Percentiles rank a stretch among this genome's conserved stretches.
phyloP scores from a whole-genome alignment of 495 filamentous ascomycete species.

The Penicillium lividum region DNA sequence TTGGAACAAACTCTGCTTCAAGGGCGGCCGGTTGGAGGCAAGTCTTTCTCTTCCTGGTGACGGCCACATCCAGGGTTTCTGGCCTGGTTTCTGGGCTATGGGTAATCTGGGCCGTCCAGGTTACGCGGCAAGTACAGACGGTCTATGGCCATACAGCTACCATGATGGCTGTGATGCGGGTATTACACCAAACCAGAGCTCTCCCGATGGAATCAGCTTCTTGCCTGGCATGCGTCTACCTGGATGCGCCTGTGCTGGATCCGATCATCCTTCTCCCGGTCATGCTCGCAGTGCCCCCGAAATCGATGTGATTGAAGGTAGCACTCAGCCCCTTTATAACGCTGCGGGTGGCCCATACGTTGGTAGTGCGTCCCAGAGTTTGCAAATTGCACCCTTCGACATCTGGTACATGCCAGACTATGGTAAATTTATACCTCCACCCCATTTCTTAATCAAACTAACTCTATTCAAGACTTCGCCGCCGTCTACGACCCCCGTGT shows the following conservation, averaged over 20 bases:
- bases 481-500: conserved; percentile 61
- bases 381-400: conserved; percentile 75
- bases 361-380: conserved; percentile 69
- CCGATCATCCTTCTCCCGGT: conserved; percentile 73
- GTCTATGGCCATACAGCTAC: conserved; percentile 82
- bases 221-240: conserved; percentile 76
- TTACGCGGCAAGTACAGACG: conserved; percentile 69
- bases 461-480: conserved; percentile 47
- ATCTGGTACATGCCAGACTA: conserved; percentile 75
- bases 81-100: conserved; percentile 84
- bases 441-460: not conserved
- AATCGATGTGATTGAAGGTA: conserved; percentile 76
- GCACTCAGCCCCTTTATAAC: conserved; percentile 55
- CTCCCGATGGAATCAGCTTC: conserved; percentile 63
- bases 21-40: conserved; percentile 74
- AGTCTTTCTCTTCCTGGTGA: conserved; percentile 72
- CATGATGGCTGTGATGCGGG: conserved; percentile 70
- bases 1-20: conserved; percentile 81
- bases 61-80: conserved; percentile 70
- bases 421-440: conserved; percentile 35
- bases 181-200: conserved; percentile 77
- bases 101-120: conserved; percentile 72
- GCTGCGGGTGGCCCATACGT: conserved; percentile 41
- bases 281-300: conserved; percentile 71
- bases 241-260: conserved; percentile 63